phyloP scores from a whole-genome alignment of 352 stramenopile genomes.

The Phytophthora syringae region DNA sequence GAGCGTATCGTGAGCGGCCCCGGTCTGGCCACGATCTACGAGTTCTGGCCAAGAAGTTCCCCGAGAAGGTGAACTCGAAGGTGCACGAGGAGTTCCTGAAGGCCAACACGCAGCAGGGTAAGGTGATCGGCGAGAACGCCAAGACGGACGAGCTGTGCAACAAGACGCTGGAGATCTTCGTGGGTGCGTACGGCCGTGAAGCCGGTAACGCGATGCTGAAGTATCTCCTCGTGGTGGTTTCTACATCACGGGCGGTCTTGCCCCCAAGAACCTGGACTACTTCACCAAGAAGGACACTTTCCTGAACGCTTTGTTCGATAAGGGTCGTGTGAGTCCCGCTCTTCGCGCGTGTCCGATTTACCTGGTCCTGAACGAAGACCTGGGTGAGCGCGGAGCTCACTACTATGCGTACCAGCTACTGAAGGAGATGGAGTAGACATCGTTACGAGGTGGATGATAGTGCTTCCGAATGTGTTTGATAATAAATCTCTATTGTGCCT shows the following conservation, averaged over 20 bases:
- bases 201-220: constrained; percentile 93
- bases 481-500: too few relatives aligned
- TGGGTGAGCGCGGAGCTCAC: constrained; percentile 87
- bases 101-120: constrained; percentile 68
- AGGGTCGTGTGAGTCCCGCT: constrained; percentile 78
- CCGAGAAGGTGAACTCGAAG: constrained; percentile 80
- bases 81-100: constrained; percentile 76
- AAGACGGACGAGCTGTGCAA: constrained; percentile 77
- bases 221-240: constrained; percentile 95
- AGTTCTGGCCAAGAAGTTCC: constrained; percentile 94
- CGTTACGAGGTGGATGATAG: too few relatives aligned
- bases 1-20: constrained; percentile 90
- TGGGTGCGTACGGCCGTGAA: constrained; percentile 81
- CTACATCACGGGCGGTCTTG: constrained; percentile 96
- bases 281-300: constrained; percentile 83
- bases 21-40: constrained; percentile 96
- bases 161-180: constrained; percentile 92
- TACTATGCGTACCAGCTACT: constrained; percentile 80
- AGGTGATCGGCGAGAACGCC: constrained; percentile 85
- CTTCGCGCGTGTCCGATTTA: constrained; percentile 80
- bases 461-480: too few relatives aligned
- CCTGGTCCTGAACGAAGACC: constrained; percentile 86
- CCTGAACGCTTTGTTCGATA: constrained; percentile 75
- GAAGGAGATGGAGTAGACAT: constrained; percentile 15
- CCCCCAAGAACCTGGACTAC: constrained; percentile 94